phyloP scores from a whole-genome alignment of 2,329 filamentous ascomycete species.

The Colletotrichum musicola region DNA sequence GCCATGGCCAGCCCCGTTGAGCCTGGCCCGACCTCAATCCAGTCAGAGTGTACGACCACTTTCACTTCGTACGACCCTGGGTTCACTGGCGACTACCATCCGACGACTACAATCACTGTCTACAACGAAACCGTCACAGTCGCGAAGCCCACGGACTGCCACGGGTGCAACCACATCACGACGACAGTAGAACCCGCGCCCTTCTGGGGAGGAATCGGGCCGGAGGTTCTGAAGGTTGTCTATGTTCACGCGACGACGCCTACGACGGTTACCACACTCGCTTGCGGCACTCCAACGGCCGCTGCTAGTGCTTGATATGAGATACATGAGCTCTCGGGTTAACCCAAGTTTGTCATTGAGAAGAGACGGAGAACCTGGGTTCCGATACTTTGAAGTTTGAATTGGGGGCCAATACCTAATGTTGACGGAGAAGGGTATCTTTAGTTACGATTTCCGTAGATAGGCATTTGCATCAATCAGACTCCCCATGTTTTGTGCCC shows the following conservation, averaged over 20 bases:
- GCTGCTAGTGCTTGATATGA: neutral
- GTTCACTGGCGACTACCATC: constrained; percentile 25
- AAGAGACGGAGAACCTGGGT: too few species aligned
- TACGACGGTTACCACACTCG: neutral
- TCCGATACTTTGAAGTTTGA: too few species aligned
- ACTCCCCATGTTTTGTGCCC: too few species aligned
- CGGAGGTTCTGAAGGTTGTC: constrained; percentile 6
- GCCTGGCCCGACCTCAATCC: neutral
- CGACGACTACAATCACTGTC: constrained; percentile 4
- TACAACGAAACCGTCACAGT: constrained; percentile 21
- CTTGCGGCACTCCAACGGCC: constrained; percentile 8
- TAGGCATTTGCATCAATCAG: too few species aligned
- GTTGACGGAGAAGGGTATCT: too few species aligned
- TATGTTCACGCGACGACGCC: constrained; percentile 10
- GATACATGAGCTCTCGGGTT: too few species aligned
- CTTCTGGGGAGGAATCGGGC: constrained; percentile 22
- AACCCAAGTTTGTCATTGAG: too few species aligned
- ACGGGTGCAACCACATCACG: constrained; percentile 17
- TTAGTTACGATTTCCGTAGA: too few species aligned
- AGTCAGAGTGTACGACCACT: constrained; percentile 12
- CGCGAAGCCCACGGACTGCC: constrained; percentile 10
- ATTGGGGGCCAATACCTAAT: too few species aligned
- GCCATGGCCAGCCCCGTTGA: neutral
- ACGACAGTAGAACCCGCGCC: neutral
- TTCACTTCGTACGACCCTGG: constrained; percentile 6